Conservation (phyloP, 352 stramenopile species). For the Bremia lactucae region DNA sequence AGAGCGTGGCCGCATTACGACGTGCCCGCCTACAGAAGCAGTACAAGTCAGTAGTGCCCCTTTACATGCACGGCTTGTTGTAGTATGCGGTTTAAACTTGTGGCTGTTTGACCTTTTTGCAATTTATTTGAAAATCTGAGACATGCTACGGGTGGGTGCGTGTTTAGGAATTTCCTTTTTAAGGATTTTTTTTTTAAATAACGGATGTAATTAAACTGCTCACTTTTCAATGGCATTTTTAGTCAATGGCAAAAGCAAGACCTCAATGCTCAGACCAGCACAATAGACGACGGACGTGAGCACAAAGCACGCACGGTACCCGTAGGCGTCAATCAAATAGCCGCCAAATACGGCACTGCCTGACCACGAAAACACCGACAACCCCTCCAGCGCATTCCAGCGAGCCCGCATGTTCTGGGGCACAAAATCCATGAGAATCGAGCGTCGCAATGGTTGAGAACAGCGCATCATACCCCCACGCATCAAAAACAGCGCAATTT, state of each 20-base stretch:
- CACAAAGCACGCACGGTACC: constrained; percentile 69
- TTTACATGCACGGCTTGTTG: no score
- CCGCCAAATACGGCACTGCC: constrained; percentile 68
- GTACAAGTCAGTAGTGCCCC: no score
- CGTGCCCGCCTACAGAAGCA: no score
- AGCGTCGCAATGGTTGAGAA: constrained; percentile 65
- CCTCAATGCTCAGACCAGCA: constrained; percentile 40
- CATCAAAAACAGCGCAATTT: constrained; percentile 66
- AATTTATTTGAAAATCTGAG: no score
- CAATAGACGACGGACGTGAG: constrained; percentile 69
- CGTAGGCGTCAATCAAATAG: constrained; percentile 68
- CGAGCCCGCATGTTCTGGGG: constrained; percentile 58
- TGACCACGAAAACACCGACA: constrained; percentile 75
- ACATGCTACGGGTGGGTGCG: no score
- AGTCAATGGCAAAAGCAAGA: constrained; percentile 48
- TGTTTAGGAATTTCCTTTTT: no score
- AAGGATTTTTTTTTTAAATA: no score
- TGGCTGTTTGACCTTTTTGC: no score
- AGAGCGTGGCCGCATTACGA: no score
- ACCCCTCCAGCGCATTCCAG: constrained; percentile 63
- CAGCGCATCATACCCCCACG: constrained; percentile 77
- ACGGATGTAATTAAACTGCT: no score
- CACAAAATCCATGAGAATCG: constrained; percentile 75
- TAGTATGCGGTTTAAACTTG: no score
- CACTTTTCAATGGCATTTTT: constrained; percentile 40